Percentiles rank a stretch among this genome's conserved stretches.
Evolutionary conservation across 2,329 filamentous ascomycete species (phyloP).

Genomic region (Aureobasidium sp.): DNA sequence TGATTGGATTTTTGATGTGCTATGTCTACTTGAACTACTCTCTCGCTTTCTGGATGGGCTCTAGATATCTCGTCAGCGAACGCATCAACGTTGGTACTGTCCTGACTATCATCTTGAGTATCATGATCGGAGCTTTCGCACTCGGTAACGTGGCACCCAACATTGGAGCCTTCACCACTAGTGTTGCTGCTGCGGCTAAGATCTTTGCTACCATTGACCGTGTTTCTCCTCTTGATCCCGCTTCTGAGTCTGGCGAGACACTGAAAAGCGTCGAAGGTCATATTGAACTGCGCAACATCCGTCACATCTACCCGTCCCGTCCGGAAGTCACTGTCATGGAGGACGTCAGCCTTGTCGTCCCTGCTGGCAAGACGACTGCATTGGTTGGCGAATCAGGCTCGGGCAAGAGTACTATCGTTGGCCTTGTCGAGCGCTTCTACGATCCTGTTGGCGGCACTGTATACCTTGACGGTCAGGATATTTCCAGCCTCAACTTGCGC

Average conservation of each 20-base stretch:
- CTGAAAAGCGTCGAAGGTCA: constrained; percentile 67
- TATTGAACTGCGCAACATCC: constrained; percentile 74
- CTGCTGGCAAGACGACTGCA: constrained; percentile 86
- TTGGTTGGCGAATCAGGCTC: constrained; percentile 90
- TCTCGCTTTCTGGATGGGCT: constrained; percentile 83
- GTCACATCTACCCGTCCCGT: constrained; percentile 90
- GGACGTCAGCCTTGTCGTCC: constrained; percentile 69
- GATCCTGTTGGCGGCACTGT: constrained; percentile 75
- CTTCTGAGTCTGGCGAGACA: constrained; percentile 61
- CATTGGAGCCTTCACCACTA: constrained; percentile 76
- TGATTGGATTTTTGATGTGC: constrained; percentile 79
- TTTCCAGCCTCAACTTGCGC: constrained; percentile 72
- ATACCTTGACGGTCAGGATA: constrained; percentile 74
- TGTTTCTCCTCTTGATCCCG: constrained; percentile 73
- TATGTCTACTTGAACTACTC: constrained; percentile 83
- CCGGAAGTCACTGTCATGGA: constrained; percentile 87
- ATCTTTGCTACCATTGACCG: constrained; percentile 94
- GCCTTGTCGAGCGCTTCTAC: constrained; percentile 90
- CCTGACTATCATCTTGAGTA: constrained; percentile 78
- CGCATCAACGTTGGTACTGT: constrained; percentile 63
- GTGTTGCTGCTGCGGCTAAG: constrained; percentile 76
- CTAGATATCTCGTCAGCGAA: constrained; percentile 61
- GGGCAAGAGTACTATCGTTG: constrained; percentile 91
- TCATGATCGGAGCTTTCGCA: constrained; percentile 90
- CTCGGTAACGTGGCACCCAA: constrained; percentile 84